Percentiles rank a stretch among this genome's conserved stretches.
These are phyloP conservation scores for Diaporthe longicolla DNA, from an alignment of 2,329 filamentous ascomycete genomes.

Conservation along the genomic window DNA sequence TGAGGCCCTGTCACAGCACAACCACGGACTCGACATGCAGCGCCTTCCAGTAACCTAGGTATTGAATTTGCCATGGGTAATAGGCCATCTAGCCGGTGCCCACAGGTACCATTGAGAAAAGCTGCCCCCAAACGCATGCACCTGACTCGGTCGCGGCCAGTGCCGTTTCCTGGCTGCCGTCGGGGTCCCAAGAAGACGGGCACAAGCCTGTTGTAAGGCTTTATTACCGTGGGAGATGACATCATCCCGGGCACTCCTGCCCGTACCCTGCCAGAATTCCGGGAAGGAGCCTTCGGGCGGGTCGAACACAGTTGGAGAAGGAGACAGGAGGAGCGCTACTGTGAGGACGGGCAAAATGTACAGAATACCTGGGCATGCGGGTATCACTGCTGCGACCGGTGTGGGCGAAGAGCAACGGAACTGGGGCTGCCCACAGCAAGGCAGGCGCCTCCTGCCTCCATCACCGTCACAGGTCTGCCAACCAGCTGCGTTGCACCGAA, in stretches of 20 bases:
- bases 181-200: neutral
- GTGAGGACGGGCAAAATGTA: neutral
- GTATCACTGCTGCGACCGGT: slow-evolving; percentile 2
- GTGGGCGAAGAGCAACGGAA: neutral
- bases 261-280: neutral
- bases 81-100: neutral
- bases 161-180: slow-evolving; percentile 11
- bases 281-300: slow-evolving; percentile 21
- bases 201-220: slow-evolving; percentile 6
- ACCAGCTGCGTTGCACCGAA: slow-evolving; percentile 26
- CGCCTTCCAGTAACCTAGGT: too few species aligned
- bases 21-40: neutral
- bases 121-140: neutral
- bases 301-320: neutral
- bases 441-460: neutral
- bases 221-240: slow-evolving; percentile 22
- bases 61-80: neutral
- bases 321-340: neutral
- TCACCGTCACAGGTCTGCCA: slow-evolving; percentile 10
- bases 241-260: slow-evolving; percentile 12
- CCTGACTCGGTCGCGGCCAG: slow-evolving; percentile 19
- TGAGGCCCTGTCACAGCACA: too few species aligned
- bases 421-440: neutral
- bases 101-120: neutral
- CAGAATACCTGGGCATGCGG: neutral